Percentiles rank a stretch among this genome's conserved stretches.
These are phyloP conservation scores for Arthrocladium fulminans DNA, from an alignment of 2,329 filamentous ascomycete species.

Conservation along the genomic window DNA sequence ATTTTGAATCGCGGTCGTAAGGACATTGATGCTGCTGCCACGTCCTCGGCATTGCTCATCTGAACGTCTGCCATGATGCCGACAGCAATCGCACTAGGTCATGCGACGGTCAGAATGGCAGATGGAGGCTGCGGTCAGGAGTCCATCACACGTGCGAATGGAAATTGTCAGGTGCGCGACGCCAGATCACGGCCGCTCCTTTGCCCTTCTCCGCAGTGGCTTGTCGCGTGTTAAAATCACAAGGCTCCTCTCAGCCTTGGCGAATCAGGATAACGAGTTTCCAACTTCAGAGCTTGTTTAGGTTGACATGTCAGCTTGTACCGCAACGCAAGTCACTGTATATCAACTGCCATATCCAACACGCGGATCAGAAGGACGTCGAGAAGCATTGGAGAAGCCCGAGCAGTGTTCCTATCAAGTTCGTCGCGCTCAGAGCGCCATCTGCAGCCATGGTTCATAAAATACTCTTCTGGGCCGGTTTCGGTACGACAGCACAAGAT, in stretches of 20 bases:
- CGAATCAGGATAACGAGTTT: not conserved
- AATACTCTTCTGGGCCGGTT: constrained; percentile 55
- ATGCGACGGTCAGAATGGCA: not conserved
- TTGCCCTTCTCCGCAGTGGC: no score
- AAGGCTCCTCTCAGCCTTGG: not conserved
- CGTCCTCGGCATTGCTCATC: constrained; percentile 6
- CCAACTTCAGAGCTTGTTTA: not conserved
- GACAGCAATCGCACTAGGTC: not conserved
- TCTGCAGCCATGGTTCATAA: constrained; percentile 40
- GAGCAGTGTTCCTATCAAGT: no score
- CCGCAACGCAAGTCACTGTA: not conserved
- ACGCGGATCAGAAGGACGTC: no score
- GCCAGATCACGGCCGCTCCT: no score
- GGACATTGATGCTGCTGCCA: constrained; percentile 13
- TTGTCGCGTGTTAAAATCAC: not conserved
- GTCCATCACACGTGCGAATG: no score
- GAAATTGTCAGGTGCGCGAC: not conserved
- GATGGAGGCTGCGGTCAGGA: not conserved
- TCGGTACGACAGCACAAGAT: no score
- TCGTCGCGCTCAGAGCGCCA: no score
- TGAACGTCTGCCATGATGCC: constrained; percentile 14
- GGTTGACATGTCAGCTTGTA: not conserved
- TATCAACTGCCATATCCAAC: no score
- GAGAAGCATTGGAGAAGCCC: no score
- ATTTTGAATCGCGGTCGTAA: constrained; percentile 44